Evolutionary conservation across 208 protist species (phyloP).

Genomic region (Eutreptiella sp.): DNA sequence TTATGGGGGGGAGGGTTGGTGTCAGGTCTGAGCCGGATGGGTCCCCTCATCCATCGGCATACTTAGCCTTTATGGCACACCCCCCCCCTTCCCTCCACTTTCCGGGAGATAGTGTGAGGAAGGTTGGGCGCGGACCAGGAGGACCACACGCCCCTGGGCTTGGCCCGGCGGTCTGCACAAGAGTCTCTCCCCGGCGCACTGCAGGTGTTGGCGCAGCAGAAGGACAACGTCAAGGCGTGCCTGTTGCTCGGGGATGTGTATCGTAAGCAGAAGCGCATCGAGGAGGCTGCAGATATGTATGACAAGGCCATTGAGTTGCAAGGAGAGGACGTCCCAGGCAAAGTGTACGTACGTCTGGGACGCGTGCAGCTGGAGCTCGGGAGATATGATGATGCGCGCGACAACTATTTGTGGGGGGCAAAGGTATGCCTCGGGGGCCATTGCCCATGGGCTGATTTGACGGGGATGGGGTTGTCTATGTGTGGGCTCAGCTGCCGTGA

Average conservation of each 20-base stretch:
- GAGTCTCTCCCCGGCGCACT: too few species aligned
- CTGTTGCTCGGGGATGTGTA: constrained; percentile 27
- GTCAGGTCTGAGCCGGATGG: too few species aligned
- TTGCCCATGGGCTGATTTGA: too few species aligned
- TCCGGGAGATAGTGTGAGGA: too few species aligned
- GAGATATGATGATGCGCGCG: constrained; percentile 60
- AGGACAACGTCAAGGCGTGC: constrained; percentile 47
- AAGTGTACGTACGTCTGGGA: constrained; percentile 58
- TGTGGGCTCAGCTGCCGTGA: too few species aligned
- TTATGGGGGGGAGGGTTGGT: too few species aligned
- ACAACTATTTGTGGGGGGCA: constrained; percentile 57
- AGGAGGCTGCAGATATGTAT: constrained; percentile 27
- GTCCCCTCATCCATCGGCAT: too few species aligned
- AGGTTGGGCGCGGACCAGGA: not conserved
- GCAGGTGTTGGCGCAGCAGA: constrained; percentile 40
- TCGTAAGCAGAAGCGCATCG: not conserved
- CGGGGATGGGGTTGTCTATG: too few species aligned
- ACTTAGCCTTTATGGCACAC: too few species aligned
- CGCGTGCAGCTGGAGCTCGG: constrained; percentile 62
- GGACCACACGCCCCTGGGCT: not conserved
- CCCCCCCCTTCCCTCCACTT: too few species aligned
- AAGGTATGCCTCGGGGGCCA: not conserved
- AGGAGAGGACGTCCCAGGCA: not conserved
- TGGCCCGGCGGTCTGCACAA: too few species aligned
- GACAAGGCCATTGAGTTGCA: constrained; percentile 26